Evolutionary conservation across 2,329 filamentous ascomycete genomes (phyloP).

Genomic region (Cordyceps cicadae): DNA sequence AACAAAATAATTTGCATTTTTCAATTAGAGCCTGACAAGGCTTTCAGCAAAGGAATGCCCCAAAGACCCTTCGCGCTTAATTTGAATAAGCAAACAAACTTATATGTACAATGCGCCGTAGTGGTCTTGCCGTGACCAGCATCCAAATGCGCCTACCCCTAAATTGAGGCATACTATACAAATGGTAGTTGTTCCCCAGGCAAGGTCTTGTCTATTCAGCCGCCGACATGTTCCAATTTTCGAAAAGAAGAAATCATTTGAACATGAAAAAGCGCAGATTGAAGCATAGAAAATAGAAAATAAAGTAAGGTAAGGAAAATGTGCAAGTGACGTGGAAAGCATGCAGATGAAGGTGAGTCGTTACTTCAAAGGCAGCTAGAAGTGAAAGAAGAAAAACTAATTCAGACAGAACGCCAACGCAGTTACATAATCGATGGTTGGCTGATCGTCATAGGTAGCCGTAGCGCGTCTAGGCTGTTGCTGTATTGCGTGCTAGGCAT

Average conservation of each 20-base stretch:
- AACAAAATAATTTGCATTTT: background rate
- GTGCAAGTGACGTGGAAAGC: slow-evolving; percentile 5
- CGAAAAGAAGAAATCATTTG: slow-evolving; percentile 16
- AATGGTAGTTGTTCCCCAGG: background rate
- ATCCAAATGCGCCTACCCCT: background rate
- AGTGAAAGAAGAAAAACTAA: slow-evolving; percentile 8
- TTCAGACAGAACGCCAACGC: background rate
- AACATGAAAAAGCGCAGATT: slow-evolving; percentile 8
- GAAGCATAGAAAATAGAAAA: slow-evolving; percentile 12
- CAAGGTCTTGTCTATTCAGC: slow-evolving; percentile 6
- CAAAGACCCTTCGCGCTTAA: background rate
- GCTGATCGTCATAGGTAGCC: slow-evolving; percentile 58
- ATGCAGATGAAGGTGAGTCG: slow-evolving; percentile 16
- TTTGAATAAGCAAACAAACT: background rate
- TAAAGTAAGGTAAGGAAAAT: slow-evolving; percentile 4
- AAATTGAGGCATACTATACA: slow-evolving; percentile 1
- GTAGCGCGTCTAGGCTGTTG: slow-evolving; percentile 53
- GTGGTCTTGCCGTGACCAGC: background rate
- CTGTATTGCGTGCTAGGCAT: slow-evolving; percentile 30
- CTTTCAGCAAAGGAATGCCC: background rate
- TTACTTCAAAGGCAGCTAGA: slow-evolving; percentile 6
- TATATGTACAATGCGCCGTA: slow-evolving; percentile 10
- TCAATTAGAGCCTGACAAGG: slow-evolving; percentile 7
- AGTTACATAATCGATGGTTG: slow-evolving; percentile 41
- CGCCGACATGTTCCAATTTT: background rate